A percentile compares a stretch with the other conserved stretches of the same genome.
These are phyloP conservation scores for Tetrapisispora phaffii DNA, from an alignment of 805 yeast genomes.

Conservation along the genomic window DNA sequence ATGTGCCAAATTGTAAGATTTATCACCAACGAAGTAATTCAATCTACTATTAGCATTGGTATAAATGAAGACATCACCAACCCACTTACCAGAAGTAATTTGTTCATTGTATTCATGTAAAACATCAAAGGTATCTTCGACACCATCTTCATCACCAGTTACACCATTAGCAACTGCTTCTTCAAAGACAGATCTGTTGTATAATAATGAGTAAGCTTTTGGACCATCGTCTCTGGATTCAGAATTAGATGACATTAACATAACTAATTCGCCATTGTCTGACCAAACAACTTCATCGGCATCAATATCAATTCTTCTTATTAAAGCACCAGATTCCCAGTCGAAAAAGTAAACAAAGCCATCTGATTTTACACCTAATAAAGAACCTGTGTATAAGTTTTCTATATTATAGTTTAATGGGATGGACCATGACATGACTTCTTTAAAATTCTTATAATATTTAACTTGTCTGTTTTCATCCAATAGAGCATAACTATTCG, in stretches of 20 bases:
- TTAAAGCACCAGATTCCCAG: conserved; percentile 82
- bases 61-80: conserved; percentile 92
- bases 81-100: conserved; percentile 85
- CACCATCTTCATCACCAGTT: conserved; percentile 75
- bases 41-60: conserved; percentile 80
- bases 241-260: conserved; percentile 54
- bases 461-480: conserved; percentile 57
- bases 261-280: conserved; percentile 81
- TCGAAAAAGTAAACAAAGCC: conserved; percentile 84
- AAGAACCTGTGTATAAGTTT: conserved; percentile 79
- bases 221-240: conserved; percentile 22
- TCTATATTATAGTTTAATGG: conserved; percentile 66
- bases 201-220: conserved; percentile 68
- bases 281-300: conserved; percentile 82
- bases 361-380: conserved; percentile 74
- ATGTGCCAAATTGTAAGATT: conserved; percentile 84
- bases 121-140: conserved; percentile 77
- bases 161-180: conserved; percentile 50
- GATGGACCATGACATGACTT: conserved; percentile 51
- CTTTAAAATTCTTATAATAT: conserved; percentile 77
- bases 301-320: conserved; percentile 83
- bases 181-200: conserved; percentile 55
- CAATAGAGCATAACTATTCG: conserved; percentile 76
- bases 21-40: conserved; percentile 91
- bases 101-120: conserved; percentile 72